Evolutionary conservation across 768 basidiomycete species (phyloP).

Genomic region (Megacollybia marginata): DNA sequence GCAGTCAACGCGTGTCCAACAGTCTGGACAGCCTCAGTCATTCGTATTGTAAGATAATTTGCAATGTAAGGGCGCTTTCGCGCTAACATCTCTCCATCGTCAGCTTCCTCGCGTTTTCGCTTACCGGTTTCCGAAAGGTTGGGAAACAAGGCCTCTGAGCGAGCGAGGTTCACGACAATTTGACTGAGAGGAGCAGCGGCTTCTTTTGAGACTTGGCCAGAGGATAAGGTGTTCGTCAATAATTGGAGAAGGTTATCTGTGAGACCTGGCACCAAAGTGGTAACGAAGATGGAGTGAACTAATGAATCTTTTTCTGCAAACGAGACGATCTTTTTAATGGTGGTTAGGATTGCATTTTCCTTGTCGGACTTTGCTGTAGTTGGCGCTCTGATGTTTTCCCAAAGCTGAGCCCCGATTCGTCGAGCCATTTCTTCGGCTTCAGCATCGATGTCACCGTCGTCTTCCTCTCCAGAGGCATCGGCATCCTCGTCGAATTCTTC

Average conservation of each 20-base stretch:
- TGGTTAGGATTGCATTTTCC: slow-evolving; percentile 53
- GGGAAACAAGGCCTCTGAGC: slow-evolving; percentile 59
- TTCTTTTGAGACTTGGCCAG: slow-evolving; percentile 42
- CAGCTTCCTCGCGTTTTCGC: slow-evolving; percentile 59
- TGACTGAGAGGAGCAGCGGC: slow-evolving; percentile 53
- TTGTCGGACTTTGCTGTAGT: slow-evolving; percentile 14
- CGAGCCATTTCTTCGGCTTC: slow-evolving; percentile 72
- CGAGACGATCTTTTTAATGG: slow-evolving; percentile 56
- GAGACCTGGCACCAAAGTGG: slow-evolving; percentile 40
- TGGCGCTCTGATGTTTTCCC: slow-evolving; percentile 66
- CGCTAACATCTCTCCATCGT: slow-evolving; percentile 28
- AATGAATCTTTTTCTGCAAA: slow-evolving; percentile 49
- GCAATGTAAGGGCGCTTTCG: slow-evolving; percentile 13
- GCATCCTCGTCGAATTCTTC: slow-evolving; percentile 33
- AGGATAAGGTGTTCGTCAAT: slow-evolving; percentile 39
- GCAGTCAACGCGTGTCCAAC: slow-evolving; percentile 43
- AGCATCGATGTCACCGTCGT: slow-evolving; percentile 56
- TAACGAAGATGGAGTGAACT: slow-evolving; percentile 46
- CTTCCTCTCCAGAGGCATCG: slow-evolving; percentile 47
- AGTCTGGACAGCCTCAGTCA: slow-evolving; percentile 53
- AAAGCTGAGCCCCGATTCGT: slow-evolving; percentile 66
- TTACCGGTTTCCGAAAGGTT: slow-evolving; percentile 66
- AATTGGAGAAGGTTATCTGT: slow-evolving; percentile 48
- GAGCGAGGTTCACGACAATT: slow-evolving; percentile 55
- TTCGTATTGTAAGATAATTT: slow-evolving; percentile 2